Evolutionary conservation across 805 yeast species (phyloP), one percentile per base, ranked within the genome.

Genomic region (Pichia eremophila): DNA sequence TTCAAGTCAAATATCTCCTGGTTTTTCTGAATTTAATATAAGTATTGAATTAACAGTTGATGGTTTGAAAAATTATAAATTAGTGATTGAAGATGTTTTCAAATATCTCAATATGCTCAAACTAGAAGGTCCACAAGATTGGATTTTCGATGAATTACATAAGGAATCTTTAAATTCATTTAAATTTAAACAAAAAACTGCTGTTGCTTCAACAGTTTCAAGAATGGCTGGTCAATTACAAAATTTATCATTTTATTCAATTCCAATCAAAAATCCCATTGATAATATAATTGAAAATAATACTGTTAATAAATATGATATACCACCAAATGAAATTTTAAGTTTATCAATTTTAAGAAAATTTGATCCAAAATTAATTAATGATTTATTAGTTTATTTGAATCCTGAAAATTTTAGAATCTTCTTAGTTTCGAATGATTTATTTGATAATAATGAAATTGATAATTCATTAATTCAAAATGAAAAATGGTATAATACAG

Each of bases 401-500:
- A 73, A 60, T 38, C 74, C 81, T 0, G 69, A 74, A 22, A 88
- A 86, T 54, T 75, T 84, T 55, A 73, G 87, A 51, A 68, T 78
- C 6, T 66, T 73, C 40, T 60, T 90, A 27, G 68, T 79, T 14
- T 70, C 77, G 31, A 81, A 69, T 63, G 76, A 62, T 53, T 45
- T 44, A 7, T 71, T 78, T 45, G 72, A 72, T 8, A 73, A 79
- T 4, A 74, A 74, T n/a, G 32, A 43, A 8, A 18, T 39, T 3
- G 66, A 56, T 2, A 31, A 31, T 2, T n/a, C 36, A 2, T 65
- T 76, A 42, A 68, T 72, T 46, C 53, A 65, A 15, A 70, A 59
- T 19, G 99, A 91, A 62, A 72, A 78, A 58, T 91, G 96, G 96
- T 91, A 93, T 60, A 96, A 95, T 4, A 88, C 97, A 0, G 84